A percentile compares a stretch with the other conserved stretches of the same genome.
phyloP scores from a whole-genome alignment of 2,329 filamentous ascomycete genomes.

The Pyrenophora seminiperda region DNA sequence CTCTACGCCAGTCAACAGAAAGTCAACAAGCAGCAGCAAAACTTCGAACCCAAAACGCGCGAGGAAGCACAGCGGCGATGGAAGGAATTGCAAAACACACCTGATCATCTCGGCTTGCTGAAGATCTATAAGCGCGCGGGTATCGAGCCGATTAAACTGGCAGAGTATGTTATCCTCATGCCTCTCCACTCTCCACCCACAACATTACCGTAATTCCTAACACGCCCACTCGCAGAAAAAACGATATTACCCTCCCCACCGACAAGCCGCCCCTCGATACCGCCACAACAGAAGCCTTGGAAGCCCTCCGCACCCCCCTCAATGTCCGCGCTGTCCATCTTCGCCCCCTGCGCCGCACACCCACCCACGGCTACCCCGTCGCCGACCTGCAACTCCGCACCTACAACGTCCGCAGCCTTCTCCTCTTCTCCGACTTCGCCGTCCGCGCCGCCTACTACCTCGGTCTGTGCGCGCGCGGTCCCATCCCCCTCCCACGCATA shows the following conservation, averaged over 20 bases:
- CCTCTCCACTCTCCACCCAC: not conserved
- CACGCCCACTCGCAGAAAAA: slow-evolving; percentile 23
- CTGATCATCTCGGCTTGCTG: slow-evolving; percentile 39
- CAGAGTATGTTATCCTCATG: slow-evolving; percentile 33
- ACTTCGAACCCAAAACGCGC: slow-evolving; percentile 38
- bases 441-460: slow-evolving; percentile 94
- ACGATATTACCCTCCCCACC: slow-evolving; percentile 39
- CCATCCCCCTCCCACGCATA: slow-evolving; percentile 82
- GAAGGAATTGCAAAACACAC: slow-evolving; percentile 38
- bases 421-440: slow-evolving; percentile 94
- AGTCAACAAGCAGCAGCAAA: slow-evolving; percentile 23
- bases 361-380: slow-evolving; percentile 77
- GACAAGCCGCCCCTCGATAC: slow-evolving; percentile 38
- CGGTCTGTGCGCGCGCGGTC: slow-evolving; percentile 81
- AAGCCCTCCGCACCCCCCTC: slow-evolving; percentile 60
- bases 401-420: slow-evolving; percentile 85
- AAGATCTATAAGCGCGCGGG: slow-evolving; percentile 41
- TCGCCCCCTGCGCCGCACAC: slow-evolving; percentile 75
- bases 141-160: slow-evolving; percentile 43
- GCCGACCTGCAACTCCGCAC: slow-evolving; percentile 94
- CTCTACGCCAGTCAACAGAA: slow-evolving; percentile 34
- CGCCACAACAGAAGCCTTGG: slow-evolving; percentile 39
- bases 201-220: not conserved
- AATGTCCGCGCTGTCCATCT: slow-evolving; percentile 86
- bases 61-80: slow-evolving; percentile 37